Evolutionary conservation across 2,329 filamentous ascomycete genomes (phyloP), one percentile per base, ranked within the genome.

Genomic region (Ascochyta rabiei): DNA sequence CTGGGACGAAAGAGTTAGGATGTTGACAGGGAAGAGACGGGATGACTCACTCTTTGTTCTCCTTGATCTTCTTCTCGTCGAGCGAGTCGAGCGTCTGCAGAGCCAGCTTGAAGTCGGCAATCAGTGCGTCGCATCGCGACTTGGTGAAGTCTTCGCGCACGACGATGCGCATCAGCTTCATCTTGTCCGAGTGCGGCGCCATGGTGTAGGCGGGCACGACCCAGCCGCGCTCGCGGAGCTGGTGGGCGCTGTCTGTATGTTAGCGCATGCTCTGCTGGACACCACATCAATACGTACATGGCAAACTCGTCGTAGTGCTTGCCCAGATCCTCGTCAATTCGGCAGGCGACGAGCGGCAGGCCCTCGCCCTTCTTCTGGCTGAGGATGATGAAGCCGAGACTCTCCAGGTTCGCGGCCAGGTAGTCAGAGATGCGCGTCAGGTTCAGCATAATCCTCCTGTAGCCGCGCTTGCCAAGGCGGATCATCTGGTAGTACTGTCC

Each of bases 401-500:
- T 80, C 72, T 89, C 80, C 13, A 98, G 85, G 24, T 87, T 84
- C 2, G 84, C 82, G 41, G 89, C 84, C 12, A 98, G 86, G 76
- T 96, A 96, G 77, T 98, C 91, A 21, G 93, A 88, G 0, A 89
- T 96, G 48, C 89, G 86, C 21, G 91, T 97, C 58, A 98, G 82
- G 79, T 98, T 98, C 56, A 86, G 83, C 93, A 97, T 97, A 80
- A 98, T 96, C 68, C 88, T 83, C 51, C 89, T 86, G 82, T 96
- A 98, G 44, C 93, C 93, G 60, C 88, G 87, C 83, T 96, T 96
- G 57, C 93, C 93, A 4, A 98, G 86, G 26, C 93, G 90, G 74
- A 97, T 96, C 71, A 98, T 84, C 79, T 97, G 93, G 80, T 98
- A 97, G 80, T 97, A 98, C 78, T 98, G 93, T 24, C 91, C 93